Evolutionary conservation across 768 basidiomycete species (phyloP).

Genomic region (Lanmaoa pseudosensibilis): DNA sequence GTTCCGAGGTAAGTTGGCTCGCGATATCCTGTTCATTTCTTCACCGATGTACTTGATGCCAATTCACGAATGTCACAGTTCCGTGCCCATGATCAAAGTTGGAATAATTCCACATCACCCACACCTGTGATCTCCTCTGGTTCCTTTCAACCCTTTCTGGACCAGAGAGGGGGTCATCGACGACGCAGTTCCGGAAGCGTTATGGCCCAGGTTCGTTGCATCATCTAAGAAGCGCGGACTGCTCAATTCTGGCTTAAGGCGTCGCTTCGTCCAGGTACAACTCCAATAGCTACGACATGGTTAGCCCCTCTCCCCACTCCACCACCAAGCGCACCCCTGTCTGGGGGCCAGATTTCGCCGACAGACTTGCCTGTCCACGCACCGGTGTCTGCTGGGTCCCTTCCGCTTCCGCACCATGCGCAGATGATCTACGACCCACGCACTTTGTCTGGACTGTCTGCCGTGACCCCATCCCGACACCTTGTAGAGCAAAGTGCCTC

Average conservation of each 20-base stretch:
- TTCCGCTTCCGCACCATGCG: slow-evolving; percentile 5
- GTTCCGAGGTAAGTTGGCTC: slow-evolving; percentile 12
- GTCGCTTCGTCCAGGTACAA: slow-evolving; percentile 9
- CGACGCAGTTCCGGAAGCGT: slow-evolving; percentile 19
- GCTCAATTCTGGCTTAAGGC: slow-evolving; percentile 9
- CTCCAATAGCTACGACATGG: slow-evolving; percentile 17
- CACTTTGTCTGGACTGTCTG: slow-evolving; percentile 2
- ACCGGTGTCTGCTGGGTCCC: slow-evolving; percentile 4
- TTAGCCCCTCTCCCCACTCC: slow-evolving; percentile 23
- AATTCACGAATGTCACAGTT: slow-evolving; percentile 1
- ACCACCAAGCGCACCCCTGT: slow-evolving; percentile 11
- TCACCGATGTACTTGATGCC: background rate
- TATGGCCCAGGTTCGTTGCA: slow-evolving; percentile 21
- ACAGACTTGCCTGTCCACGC: slow-evolving; percentile 13
- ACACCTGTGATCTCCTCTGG: slow-evolving; percentile 1
- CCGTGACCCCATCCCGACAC: background rate
- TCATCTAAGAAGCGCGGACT: background rate
- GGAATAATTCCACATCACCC: slow-evolving; percentile 6
- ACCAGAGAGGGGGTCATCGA: slow-evolving; percentile 8
- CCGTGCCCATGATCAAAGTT: slow-evolving; percentile 5
- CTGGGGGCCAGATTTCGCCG: slow-evolving; percentile 7
- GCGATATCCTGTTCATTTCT: background rate
- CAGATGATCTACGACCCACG: slow-evolving; percentile 3
- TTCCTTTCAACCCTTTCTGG: background rate
- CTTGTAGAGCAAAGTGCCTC: background rate